A percentile compares a stretch with the other conserved stretches of the same genome.
Conservation (phyloP, 2,329 filamentous ascomycete species). For the Graphium sp. region DNA sequence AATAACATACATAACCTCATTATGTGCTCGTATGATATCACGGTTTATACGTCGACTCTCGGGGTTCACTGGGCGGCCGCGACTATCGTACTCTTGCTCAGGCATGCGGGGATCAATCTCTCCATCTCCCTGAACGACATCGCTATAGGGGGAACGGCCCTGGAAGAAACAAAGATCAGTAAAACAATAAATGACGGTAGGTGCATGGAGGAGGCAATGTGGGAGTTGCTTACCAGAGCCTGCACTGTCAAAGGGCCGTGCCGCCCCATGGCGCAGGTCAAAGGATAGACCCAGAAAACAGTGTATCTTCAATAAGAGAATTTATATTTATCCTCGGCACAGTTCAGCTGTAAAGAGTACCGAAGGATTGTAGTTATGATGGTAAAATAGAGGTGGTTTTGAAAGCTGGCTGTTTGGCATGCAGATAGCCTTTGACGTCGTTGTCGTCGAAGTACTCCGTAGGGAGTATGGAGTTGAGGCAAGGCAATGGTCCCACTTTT, state of each 20-base stretch:
- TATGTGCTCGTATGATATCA: slow-evolving; percentile 41
- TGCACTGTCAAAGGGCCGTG: slow-evolving; percentile 38
- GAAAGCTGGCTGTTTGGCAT: neutral
- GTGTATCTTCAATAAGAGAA: too few relatives aligned
- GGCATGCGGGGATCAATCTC: slow-evolving; percentile 21
- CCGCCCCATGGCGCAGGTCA: slow-evolving; percentile 27
- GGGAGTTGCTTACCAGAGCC: slow-evolving; percentile 37
- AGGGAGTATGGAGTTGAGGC: too few relatives aligned
- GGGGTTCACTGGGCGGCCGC: slow-evolving; percentile 37
- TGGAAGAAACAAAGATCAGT: slow-evolving; percentile 9
- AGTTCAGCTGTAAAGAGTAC: too few relatives aligned
- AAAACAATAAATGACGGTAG: too few relatives aligned
- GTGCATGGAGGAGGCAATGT: neutral
- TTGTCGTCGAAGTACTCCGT: too few relatives aligned
- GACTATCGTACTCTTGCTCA: slow-evolving; percentile 33
- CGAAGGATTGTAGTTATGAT: too few relatives aligned
- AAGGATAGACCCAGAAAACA: neutral
- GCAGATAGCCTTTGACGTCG: too few relatives aligned
- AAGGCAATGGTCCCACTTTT: too few relatives aligned
- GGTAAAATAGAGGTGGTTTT: slow-evolving; percentile 1
- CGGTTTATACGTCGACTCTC: slow-evolving; percentile 36
- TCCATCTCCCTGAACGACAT: slow-evolving; percentile 32
- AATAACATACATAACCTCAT: slow-evolving; percentile 47
- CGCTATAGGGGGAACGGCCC: slow-evolving; percentile 45
- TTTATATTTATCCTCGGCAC: too few relatives aligned